These are phyloP conservation scores for Pythium brassicae DNA, from an alignment of 352 stramenopile species.

Conservation along the genomic window DNA sequence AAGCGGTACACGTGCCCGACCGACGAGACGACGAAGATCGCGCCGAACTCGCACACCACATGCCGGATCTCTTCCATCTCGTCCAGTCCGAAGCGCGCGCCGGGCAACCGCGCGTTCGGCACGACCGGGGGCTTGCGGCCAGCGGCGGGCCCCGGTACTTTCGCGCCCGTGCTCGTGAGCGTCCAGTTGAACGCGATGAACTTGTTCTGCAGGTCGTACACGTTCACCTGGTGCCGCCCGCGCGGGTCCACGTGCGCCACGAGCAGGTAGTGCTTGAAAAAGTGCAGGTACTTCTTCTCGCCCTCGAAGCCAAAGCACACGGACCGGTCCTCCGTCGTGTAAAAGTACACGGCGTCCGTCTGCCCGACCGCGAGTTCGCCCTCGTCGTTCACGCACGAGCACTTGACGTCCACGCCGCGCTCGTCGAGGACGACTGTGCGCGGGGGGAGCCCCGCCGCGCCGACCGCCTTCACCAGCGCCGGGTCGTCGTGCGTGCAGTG, in stretches of 20 bases:
- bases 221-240: constrained; percentile 81
- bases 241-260: constrained; percentile 80
- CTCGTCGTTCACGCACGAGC: constrained; percentile 80
- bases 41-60: constrained; percentile 81
- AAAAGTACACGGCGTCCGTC: constrained; percentile 87
- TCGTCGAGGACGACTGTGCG: constrained; percentile 79
- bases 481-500: constrained; percentile 82
- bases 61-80: constrained; percentile 87
- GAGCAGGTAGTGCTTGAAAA: constrained; percentile 87
- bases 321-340: constrained; percentile 82
- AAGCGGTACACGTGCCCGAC: constrained; percentile 90
- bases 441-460: constrained; percentile 49
- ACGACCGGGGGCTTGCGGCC: constrained; percentile 21
- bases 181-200: constrained; percentile 92
- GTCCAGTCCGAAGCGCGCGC: constrained; percentile 75
- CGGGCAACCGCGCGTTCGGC: constrained; percentile 31
- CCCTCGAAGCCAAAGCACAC: constrained; percentile 88
- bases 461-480: constrained; percentile 65
- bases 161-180: constrained; percentile 55
- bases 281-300: constrained; percentile 82
- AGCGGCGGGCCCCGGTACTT: not conserved
- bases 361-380: constrained; percentile 81
- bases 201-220: constrained; percentile 92
- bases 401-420: constrained; percentile 76
- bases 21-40: constrained; percentile 85